Conservation (phyloP, 2,329 filamentous ascomycete genomes). For the Cercospora janseana region DNA sequence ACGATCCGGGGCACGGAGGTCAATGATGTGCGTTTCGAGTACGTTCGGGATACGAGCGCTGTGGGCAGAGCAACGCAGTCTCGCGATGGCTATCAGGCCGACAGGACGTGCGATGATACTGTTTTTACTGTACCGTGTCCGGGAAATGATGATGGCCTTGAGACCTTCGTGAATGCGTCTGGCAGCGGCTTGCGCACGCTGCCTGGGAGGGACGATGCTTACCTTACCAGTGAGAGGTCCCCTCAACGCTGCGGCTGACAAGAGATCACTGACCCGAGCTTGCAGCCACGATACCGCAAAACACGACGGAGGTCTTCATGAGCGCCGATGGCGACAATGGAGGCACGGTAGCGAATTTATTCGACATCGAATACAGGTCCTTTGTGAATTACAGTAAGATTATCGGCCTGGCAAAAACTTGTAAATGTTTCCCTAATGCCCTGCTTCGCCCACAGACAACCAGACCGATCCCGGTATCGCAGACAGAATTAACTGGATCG, state of each 20-base stretch:
- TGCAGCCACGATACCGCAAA: constrained; percentile 3
- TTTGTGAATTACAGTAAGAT: constrained; percentile 16
- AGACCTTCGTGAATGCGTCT: neutral
- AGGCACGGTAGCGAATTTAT: constrained; percentile 5
- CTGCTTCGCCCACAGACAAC: neutral
- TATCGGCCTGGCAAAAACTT: neutral
- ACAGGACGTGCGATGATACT: neutral
- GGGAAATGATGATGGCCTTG: constrained; percentile 12
- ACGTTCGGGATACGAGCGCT: constrained; percentile 7
- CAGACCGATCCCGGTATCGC: constrained; percentile 2
- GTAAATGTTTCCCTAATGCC: neutral
- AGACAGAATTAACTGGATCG: neutral
- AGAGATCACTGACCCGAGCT: neutral
- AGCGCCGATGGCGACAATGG: neutral
- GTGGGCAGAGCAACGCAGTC: constrained; percentile 11
- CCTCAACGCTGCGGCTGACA: neutral
- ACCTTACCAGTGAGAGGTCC: constrained; percentile 1
- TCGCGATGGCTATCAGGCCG: constrained; percentile 3
- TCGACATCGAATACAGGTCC: constrained; percentile 16
- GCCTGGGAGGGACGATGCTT: constrained; percentile 3
- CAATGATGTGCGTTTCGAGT: constrained; percentile 2
- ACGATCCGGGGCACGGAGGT: neutral
- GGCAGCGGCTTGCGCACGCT: neutral
- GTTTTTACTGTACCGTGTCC: constrained; percentile 2
- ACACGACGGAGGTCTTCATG: constrained; percentile 12